phyloP scores from a whole-genome alignment of 257 asterid genomes.

The Fraxinus anomala region DNA sequence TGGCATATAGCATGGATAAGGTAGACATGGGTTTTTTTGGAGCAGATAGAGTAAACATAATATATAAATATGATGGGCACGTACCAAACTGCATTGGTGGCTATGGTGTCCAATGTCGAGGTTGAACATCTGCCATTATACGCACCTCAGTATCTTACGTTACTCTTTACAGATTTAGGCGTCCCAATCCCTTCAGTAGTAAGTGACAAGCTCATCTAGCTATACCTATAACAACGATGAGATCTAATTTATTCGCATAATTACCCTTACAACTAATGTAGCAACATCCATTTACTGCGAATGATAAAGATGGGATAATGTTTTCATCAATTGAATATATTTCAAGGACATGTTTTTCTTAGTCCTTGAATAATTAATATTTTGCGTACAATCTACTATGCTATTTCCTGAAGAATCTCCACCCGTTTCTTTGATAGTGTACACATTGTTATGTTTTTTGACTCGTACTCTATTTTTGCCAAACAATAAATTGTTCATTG shows the following conservation, averaged over 20 bases:
- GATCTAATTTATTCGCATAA: constrained; percentile 1
- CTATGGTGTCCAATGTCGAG: constrained; percentile 84
- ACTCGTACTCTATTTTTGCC: neutral
- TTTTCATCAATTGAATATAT: neutral
- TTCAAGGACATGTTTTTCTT: no score
- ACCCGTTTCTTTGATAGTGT: neutral
- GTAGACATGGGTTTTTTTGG: constrained; percentile 94
- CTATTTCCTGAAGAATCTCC: neutral
- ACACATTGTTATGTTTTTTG: no score
- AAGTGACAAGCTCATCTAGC: constrained; percentile 83
- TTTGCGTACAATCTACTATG: neutral
- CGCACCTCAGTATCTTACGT: constrained; percentile 80
- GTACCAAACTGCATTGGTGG: constrained; percentile 89
- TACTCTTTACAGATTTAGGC: constrained; percentile 86
- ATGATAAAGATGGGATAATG: no score
- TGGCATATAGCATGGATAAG: constrained; percentile 92
- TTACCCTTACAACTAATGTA: neutral
- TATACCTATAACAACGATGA: constrained; percentile 48
- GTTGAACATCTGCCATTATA: constrained; percentile 92
- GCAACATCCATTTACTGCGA: no score
- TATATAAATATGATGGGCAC: constrained; percentile 93
- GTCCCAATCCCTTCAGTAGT: constrained; percentile 91
- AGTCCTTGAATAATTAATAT: neutral
- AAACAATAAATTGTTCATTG: neutral
- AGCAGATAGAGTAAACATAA: constrained; percentile 90